Base-by-base conservation (phyloP, 306 rosid genomes). In the Prunus persica region DNA sequence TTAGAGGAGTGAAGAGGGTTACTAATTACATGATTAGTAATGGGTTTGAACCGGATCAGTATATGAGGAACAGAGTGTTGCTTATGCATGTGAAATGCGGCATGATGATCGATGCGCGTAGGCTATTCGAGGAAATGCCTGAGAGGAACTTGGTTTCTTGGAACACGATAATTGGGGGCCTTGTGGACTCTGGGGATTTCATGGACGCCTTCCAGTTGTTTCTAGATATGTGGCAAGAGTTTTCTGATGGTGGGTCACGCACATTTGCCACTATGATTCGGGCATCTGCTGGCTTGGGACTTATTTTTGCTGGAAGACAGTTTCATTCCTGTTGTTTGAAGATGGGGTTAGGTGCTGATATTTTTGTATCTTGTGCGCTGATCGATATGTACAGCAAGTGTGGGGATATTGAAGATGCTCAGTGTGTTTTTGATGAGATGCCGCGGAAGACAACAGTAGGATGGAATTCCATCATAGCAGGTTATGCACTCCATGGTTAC, bases 321-420 rank as follows among this genome's bases (percentile, higher is more conserved):
- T 75, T 91, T 75, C 98, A 93, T 78, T 77, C 96, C 0, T 91
- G 93, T 69, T 86, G 89, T 80, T 70, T 93, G 87, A 93, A 93
- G 84, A 86, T 83, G 82, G 93, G 90, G n/a, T 75, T 81, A 2
- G 80, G 67, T 52, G 85, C 69, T 15, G 85, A 89, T 79, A 85
- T 61, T 6, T 91, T 87, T 30, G 92, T 91, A 75, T 81, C 92
- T 24, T 91, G 94, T 82, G 86, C 93, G 2, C 67, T 93, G 78
- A 93, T 93, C 78, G 96, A 91, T 81, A 93, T 89, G 98, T 91
- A 93, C 60, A 84, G 94, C 75, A 93, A 93, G 89, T 93, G 93
- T 78, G 96, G 89, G 54, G 73, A 84, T 85, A 83, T 93, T 70
- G 93, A 86, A 67, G 98, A 90, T 79, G 97, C 98, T 55, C 93